These are phyloP conservation scores for Ceratobasidium sp. DNA, from an alignment of 1,284 basidiomycete species.

Conservation along the genomic window DNA sequence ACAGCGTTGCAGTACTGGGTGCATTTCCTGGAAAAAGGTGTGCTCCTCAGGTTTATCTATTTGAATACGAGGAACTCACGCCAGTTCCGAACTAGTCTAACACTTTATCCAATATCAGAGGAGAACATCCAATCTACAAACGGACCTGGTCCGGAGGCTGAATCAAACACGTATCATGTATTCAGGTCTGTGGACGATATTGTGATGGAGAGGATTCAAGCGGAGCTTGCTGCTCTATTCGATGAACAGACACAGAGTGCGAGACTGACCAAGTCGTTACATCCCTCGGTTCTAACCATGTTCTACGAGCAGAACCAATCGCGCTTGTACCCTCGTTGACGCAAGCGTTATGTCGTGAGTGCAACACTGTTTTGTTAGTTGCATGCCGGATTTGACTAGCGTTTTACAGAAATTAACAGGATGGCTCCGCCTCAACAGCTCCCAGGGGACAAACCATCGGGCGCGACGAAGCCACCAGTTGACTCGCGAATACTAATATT, in stretches of 20 bases:
- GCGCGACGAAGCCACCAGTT: constrained; percentile 57
- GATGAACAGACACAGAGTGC: constrained; percentile 61
- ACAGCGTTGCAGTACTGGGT: constrained; percentile 89
- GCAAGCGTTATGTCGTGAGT: constrained; percentile 88
- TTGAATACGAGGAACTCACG: not conserved
- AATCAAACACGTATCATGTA: constrained; percentile 83
- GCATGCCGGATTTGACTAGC: constrained; percentile 22
- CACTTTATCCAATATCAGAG: constrained; percentile 73
- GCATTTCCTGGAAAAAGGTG: constrained; percentile 85
- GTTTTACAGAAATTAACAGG: constrained; percentile 79
- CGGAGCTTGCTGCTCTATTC: constrained; percentile 64
- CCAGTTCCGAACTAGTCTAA: constrained; percentile 64
- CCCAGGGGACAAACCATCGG: constrained; percentile 48
- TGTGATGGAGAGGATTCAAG: constrained; percentile 67
- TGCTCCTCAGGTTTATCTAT: constrained; percentile 42
- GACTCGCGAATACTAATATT: constrained; percentile 90
- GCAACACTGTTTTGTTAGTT: not conserved
- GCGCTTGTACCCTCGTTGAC: constrained; percentile 86
- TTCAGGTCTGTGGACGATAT: constrained; percentile 78
- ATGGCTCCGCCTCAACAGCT: constrained; percentile 56
- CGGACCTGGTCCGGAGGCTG: constrained; percentile 54
- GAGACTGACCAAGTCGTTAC: constrained; percentile 38
- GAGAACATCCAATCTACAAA: constrained; percentile 51
- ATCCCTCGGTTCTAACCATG: constrained; percentile 52
- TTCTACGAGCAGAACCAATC: constrained; percentile 54